These are phyloP conservation scores for Neurospora tetraspora DNA, from an alignment of 495 filamentous ascomycete genomes.

Conservation along the genomic window DNA sequence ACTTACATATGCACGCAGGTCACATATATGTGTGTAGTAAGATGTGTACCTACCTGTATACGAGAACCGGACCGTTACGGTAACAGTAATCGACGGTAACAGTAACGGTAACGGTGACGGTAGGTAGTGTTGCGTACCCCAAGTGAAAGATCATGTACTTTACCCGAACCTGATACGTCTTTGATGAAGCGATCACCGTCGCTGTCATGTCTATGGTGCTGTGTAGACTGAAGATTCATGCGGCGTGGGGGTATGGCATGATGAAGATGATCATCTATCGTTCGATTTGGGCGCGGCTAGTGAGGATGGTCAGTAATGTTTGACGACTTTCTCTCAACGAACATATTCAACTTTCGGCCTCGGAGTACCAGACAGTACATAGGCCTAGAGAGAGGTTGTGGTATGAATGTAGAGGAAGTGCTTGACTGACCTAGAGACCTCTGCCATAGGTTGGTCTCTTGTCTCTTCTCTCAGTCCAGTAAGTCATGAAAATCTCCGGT, in stretches of 20 bases:
- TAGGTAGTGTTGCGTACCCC: not conserved
- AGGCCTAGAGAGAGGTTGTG: not conserved
- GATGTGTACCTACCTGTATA: not conserved
- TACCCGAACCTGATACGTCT: not conserved
- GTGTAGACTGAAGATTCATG: not conserved
- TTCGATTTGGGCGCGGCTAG: no score
- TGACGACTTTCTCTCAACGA: not conserved
- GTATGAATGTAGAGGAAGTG: no score
- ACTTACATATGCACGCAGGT: not conserved
- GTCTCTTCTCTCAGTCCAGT: not conserved
- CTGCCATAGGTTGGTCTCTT: not conserved
- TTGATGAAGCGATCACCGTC: not conserved
- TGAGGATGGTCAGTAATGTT: no score
- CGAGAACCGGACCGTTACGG: not conserved
- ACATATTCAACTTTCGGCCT: not conserved
- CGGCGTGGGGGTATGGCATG: not conserved
- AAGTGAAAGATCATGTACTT: not conserved
- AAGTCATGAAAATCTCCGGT: not conserved
- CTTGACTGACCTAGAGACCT: not conserved
- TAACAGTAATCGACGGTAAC: not conserved
- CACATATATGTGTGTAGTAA: not conserved
- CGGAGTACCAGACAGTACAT: no score
- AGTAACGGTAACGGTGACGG: not conserved
- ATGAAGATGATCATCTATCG: not conserved
- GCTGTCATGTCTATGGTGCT: not conserved